These are phyloP conservation scores for Lenwebbia sp. DNA, from an alignment of 345 rosid genomes.

Conservation along the genomic window DNA sequence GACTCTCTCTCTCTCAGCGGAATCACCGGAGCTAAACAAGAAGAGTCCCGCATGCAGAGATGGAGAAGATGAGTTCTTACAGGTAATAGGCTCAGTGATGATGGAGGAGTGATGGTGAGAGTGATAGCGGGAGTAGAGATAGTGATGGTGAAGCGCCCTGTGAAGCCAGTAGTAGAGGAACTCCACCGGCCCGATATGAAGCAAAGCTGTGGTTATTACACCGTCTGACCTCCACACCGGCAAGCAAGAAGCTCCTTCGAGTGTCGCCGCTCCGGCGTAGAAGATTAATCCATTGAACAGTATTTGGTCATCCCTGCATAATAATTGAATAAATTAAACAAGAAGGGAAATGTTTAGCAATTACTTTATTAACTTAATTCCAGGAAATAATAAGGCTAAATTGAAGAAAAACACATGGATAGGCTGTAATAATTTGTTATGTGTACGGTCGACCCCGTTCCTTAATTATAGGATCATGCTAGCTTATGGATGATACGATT, in stretches of 20 bases:
- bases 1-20: background rate
- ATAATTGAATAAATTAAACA: background rate
- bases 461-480: background rate
- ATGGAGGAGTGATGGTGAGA: conserved; percentile 92
- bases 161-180: conserved; percentile 81
- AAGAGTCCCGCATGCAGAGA: background rate
- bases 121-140: conserved; percentile 75
- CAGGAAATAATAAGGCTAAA: background rate
- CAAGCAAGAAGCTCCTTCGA: conserved; percentile 21
- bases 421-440: background rate
- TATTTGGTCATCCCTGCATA: conserved; percentile 71
- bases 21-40: background rate
- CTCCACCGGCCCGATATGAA: conserved; percentile 79
- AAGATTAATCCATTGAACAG: conserved; percentile 40
- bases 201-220: conserved; percentile 19
- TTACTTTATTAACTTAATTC: background rate
- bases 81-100: conserved; percentile 76
- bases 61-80: conserved; percentile 37
- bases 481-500: background rate
- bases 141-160: conserved; percentile 70
- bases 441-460: background rate
- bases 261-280: conserved; percentile 3
- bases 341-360: background rate
- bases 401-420: background rate
- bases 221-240: conserved; percentile 65